Base-by-base conservation (phyloP, 129 eudicot genomes). In the Flaveria linearis region DNA sequence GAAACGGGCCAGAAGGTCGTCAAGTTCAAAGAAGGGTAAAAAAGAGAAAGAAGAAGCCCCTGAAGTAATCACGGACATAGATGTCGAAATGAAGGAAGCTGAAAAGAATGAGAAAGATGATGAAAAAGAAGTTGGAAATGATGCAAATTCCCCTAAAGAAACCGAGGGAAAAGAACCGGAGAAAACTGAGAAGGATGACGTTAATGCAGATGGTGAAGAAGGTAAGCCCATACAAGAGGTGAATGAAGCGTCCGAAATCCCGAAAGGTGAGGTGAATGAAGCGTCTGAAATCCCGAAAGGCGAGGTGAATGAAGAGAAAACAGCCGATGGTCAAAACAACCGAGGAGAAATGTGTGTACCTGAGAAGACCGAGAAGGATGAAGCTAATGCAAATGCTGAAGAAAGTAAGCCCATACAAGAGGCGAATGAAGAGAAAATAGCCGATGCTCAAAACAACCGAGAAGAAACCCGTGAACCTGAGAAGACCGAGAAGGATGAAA, bases 1-100 rank as follows among this genome's bases (percentile, higher is more conserved):
- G 67, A 91, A 86, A 77, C 79, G 89, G 64, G 64, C 84, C 61
- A 73, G 65, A 82, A 84, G 68, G 56, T 76, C 86, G 9, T 68
- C 77, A 61, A 61, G 67, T 75, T 72, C 88, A 65, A 88, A 86
- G 81, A 88, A 84, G 75, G 82, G 65, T 42, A 78, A 47, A 26
- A 89, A 83, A 68, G 87, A 80, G 65, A 75, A 57, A 18, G 65
- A 58, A 58, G 65, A 43, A 12, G 71, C 55, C 28, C 42, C 69
- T 57, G 61, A 81, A 62, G 42, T 26, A 26, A 61, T 61, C 41
- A 61, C 42, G 26, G 67, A 62, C 67, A 12, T 61, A 33, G 78
- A 79, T 72, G 78, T 42, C 49, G 78, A 79, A 39, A 79, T 79
- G 83, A 77, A 72, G 49, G 83, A 74, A 78, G 58, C 76, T 3